Evolutionary conservation across 2,329 filamentous ascomycete species (phyloP).

Genomic region (Rhynchosporium graminicola): DNA sequence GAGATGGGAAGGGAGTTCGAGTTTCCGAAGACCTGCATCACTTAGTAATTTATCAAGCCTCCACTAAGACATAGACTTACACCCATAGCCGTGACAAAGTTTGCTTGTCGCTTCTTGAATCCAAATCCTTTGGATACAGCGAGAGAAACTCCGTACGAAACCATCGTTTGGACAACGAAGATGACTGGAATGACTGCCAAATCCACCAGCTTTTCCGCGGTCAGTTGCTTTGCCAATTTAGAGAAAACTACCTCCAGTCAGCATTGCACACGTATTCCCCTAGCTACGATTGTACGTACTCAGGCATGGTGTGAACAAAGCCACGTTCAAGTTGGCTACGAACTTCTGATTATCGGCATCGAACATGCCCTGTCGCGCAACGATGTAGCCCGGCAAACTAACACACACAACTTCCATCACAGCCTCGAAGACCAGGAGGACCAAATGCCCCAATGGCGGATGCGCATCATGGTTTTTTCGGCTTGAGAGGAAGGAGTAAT

Average conservation of each 20-base stretch:
- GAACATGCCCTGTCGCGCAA: slow-evolving; percentile 88
- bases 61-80: slow-evolving; percentile 45
- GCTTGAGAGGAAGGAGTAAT: slow-evolving; percentile 30
- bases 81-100: slow-evolving; percentile 97
- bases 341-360: slow-evolving; percentile 96
- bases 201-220: slow-evolving; percentile 84
- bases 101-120: slow-evolving; percentile 81
- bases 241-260: slow-evolving; percentile 72
- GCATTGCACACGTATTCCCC: background rate
- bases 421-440: slow-evolving; percentile 75
- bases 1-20: slow-evolving; percentile 98
- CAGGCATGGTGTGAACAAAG: slow-evolving; percentile 93
- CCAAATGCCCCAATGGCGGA: slow-evolving; percentile 47
- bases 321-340: slow-evolving; percentile 92
- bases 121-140: slow-evolving; percentile 72
- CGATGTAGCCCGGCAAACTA: slow-evolving; percentile 88
- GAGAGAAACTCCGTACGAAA: slow-evolving; percentile 79
- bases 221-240: slow-evolving; percentile 92
- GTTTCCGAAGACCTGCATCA: slow-evolving; percentile 79
- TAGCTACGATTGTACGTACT: slow-evolving; percentile 57
- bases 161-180: slow-evolving; percentile 81
- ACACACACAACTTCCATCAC: slow-evolving; percentile 95
- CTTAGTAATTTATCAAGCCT: slow-evolving; percentile 19
- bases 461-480: slow-evolving; percentile 40
- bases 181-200: slow-evolving; percentile 94